Percentiles rank a stretch among this genome's conserved stretches.
Evolutionary conservation across 176 grass and related monocot genomes (phyloP).

Genomic region (Oryza glumipatula): DNA sequence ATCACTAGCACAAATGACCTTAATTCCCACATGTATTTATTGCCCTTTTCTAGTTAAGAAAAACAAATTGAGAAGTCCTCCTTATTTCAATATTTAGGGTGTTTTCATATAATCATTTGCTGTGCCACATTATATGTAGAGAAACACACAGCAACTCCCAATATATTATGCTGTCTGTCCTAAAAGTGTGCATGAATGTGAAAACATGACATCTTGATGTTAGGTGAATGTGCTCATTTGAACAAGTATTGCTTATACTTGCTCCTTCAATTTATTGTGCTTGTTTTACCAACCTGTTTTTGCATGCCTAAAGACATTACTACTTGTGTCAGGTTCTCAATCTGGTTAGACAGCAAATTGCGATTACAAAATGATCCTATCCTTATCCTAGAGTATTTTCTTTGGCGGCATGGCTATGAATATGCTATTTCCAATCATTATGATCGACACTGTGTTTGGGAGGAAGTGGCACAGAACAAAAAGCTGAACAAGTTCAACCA

Average conservation of each 20-base stretch:
- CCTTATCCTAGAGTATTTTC: conserved; percentile 95
- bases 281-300: conserved; percentile 10
- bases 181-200: conserved; percentile 1
- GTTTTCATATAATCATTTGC: neutral
- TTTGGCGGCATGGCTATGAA: conserved; percentile 88
- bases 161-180: conserved; percentile 19
- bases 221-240: neutral
- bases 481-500: conserved; percentile 98
- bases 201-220: neutral
- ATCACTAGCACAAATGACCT: conserved; percentile 2
- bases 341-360: conserved; percentile 99
- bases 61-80: conserved; percentile 4
- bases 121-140: neutral
- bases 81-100: conserved; percentile 5
- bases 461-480: conserved; percentile 97
- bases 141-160: neutral
- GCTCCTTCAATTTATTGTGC: neutral
- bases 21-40: neutral
- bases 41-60: conserved; percentile 10
- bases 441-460: conserved; percentile 93
- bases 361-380: conserved; percentile 92
- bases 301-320: neutral
- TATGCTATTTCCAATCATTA: conserved; percentile 99
- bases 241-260: neutral
- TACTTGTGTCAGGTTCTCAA: conserved; percentile 80